Percentiles rank a stretch among this genome's conserved stretches.
phyloP scores from a whole-genome alignment of 768 basidiomycete species.

The Suillus hirtellus region DNA sequence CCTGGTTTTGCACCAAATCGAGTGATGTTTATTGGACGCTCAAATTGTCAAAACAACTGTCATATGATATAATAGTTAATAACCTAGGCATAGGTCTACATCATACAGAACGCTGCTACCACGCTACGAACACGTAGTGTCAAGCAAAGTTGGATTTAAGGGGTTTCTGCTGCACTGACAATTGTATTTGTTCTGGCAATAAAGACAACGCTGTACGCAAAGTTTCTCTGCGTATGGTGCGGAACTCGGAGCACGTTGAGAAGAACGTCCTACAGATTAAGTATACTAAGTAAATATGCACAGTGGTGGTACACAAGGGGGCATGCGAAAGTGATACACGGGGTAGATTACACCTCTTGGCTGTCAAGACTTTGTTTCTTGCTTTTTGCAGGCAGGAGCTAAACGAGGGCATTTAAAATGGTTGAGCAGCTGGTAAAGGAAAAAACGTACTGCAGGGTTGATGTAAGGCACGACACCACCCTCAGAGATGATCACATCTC shows the following conservation, averaged over 20 bases:
- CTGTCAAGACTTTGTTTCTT: constrained; percentile 36
- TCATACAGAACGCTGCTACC: background rate
- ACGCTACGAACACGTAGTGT: background rate
- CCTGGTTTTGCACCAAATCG: background rate
- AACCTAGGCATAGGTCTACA: background rate
- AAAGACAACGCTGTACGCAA: background rate
- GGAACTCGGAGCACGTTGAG: background rate
- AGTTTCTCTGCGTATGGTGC: background rate
- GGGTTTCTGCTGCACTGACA: background rate
- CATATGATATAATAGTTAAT: background rate
- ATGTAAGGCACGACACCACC: constrained; percentile 93
- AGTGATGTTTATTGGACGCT: background rate
- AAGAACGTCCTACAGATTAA: constrained; percentile 1
- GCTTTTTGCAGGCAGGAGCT: constrained; percentile 33
- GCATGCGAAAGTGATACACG: constrained; percentile 2
- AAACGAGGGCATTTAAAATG: background rate
- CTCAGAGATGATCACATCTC: constrained; percentile 89
- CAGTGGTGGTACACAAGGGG: constrained; percentile 1
- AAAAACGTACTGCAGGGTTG: constrained; percentile 48
- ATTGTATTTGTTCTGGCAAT: background rate
- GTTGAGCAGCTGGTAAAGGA: too few species aligned
- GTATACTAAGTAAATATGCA: constrained; percentile 8
- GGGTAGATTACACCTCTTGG: constrained; percentile 28
- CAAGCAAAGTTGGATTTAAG: background rate
- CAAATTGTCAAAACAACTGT: background rate